These are phyloP conservation scores for Lichtheimia corymbifera DNA, from an alignment of 371 early-diverging fungal genomes.

Conservation along the genomic window DNA sequence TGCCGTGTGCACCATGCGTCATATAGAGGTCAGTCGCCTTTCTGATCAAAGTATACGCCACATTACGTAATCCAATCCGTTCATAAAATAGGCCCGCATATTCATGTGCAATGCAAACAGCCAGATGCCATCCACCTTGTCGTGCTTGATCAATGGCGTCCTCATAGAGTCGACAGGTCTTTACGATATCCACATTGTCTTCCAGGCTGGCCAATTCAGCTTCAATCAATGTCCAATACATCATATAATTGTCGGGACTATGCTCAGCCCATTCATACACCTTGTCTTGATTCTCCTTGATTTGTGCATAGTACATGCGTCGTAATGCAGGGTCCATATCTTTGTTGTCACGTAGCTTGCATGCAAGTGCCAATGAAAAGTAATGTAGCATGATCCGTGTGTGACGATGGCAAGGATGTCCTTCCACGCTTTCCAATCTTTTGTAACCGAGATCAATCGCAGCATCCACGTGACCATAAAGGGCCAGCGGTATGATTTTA, in stretches of 20 bases:
- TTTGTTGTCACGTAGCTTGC: conserved; percentile 19
- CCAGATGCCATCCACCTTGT: conserved; percentile 35
- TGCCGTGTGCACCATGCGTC: conserved; percentile 37
- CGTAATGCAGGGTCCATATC: conserved; percentile 14
- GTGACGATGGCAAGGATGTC: conserved; percentile 42
- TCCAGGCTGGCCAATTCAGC: conserved; percentile 30
- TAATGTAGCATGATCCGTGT: conserved; percentile 28
- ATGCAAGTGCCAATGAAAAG: conserved; percentile 37
- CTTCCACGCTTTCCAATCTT: conserved; percentile 23
- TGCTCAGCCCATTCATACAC: conserved; percentile 32
- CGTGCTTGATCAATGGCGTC: conserved; percentile 37
- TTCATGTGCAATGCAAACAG: conserved; percentile 37
- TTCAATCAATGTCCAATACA: conserved; percentile 41
- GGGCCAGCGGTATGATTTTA: conserved; percentile 35
- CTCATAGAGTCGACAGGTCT: conserved; percentile 31
- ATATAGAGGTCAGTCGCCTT: conserved; percentile 31
- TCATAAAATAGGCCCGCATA: conserved; percentile 41
- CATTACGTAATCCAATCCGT: conserved; percentile 32
- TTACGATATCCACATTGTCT: not conserved
- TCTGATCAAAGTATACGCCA: conserved; percentile 32
- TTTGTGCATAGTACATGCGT: conserved; percentile 15
- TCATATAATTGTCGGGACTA: conserved; percentile 24
- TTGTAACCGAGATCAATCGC: conserved; percentile 36
- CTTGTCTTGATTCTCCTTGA: conserved; percentile 24
- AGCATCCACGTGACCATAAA: conserved; percentile 41